phyloP scores from a whole-genome alignment of 257 asterid genomes.

The Solanum sitiens region DNA sequence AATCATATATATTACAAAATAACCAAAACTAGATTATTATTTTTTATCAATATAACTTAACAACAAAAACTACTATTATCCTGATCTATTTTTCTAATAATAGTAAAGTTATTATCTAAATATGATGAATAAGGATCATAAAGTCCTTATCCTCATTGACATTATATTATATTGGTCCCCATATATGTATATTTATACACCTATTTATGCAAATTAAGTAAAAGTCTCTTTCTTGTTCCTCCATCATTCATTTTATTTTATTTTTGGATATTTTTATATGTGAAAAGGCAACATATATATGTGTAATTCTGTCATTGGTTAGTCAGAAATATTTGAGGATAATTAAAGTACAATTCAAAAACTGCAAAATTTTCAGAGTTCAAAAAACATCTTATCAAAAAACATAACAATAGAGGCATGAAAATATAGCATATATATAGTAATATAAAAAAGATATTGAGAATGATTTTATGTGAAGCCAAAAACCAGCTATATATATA shows the following conservation, averaged over 20 bases:
- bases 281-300: not conserved
- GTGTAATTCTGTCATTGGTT: not conserved
- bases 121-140: not conserved
- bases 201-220: not conserved
- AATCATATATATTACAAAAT: not conserved
- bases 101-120: not conserved
- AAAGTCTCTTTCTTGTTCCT: not conserved
- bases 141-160: not conserved
- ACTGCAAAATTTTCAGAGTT: not conserved
- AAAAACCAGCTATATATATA: not conserved
- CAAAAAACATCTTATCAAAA: not conserved
- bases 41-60: not conserved
- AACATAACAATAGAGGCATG: not conserved
- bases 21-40: too few relatives aligned
- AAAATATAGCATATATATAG: not conserved
- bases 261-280: not conserved
- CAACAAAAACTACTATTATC: not conserved
- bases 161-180: not conserved
- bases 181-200: not conserved
- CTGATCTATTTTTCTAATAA: not conserved
- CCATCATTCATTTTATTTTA: not conserved
- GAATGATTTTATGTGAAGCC: not conserved
- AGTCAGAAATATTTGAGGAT: not conserved
- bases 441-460: not conserved
- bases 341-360: not conserved